phyloP scores from a whole-genome alignment of 306 rosid species.

The Sophora flavescens region DNA sequence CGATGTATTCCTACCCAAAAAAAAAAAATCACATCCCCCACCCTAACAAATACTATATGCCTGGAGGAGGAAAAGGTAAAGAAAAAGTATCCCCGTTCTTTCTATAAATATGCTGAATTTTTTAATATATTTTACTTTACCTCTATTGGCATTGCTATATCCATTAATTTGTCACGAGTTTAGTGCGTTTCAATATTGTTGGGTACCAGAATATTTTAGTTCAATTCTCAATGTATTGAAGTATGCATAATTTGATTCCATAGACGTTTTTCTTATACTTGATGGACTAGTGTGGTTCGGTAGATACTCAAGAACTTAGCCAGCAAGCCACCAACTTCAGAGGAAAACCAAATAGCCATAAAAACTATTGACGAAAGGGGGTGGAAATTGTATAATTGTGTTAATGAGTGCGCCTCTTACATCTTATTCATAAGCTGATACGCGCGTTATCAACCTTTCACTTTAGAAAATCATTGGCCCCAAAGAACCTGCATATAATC shows the following conservation, averaged over 20 bases:
- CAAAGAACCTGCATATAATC: neutral
- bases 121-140: neutral
- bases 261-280: neutral
- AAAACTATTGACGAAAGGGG: neutral
- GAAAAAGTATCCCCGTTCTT: no score
- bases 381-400: neutral
- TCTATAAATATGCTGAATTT: neutral
- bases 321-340: constrained; percentile 7
- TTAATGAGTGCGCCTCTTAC: neutral
- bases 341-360: neutral
- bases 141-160: neutral
- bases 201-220: neutral
- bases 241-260: no score
- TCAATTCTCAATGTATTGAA: neutral
- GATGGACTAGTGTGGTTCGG: neutral
- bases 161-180: neutral
- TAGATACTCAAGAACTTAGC: constrained; percentile 22
- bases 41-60: no score
- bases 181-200: neutral
- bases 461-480: constrained; percentile 9
- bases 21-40: no score
- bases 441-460: constrained; percentile 20
- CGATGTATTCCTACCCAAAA: no score
- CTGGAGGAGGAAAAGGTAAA: no score
- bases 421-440: neutral